Evolutionary conservation across 2,329 filamentous ascomycete species (phyloP), one percentile per base, ranked within the genome.

Genomic region (Apiospora marii): DNA sequence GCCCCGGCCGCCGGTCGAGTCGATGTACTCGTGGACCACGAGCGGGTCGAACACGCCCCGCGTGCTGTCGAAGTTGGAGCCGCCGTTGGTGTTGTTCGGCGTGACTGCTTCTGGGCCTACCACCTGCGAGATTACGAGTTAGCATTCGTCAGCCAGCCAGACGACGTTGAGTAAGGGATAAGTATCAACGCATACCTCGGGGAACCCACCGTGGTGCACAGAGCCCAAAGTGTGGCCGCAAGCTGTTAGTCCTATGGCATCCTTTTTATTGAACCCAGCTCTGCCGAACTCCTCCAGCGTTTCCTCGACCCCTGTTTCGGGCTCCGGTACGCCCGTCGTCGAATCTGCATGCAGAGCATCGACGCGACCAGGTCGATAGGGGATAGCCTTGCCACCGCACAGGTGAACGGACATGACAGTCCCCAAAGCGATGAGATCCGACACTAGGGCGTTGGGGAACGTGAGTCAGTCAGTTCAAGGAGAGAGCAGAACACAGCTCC

Each of bases 211-310:
- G 27, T 77, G 75, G n/a, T 80, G 78, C 37, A 76, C 77, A 13
- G 75, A 80, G 68, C 79, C 79, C 43, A 80, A 74, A 0, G 77
- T 78, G 34, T 80, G 79, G 0, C 78, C 78, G 68, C 79, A 80
- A 2, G 78, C 79, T 1, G 77, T 79, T 41, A 79, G 69, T 2
- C 67, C 74, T 53, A 80, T 79, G 1, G 78, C 74, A 4, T 80
- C 78, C 5, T 58, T 69, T 41, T 75, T 75, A 51, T 80, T 74
- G 67, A 80, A 79, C 0, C 79, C 78, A 12, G 77, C 67, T 51
- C 75, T 72, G 12, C 71, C 71, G 22, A 80, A 80, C 64, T 78
- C 73, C 14, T 58, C 72, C 10, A 79, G 73, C 6, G 78, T 79
- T 61, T 79, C 74, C 24, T 79, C 76, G 1, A 80, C 49, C 16